Percentiles rank a stretch among this genome's conserved stretches.
phyloP scores from a whole-genome alignment of 2,329 filamentous ascomycete species.

The Diaporthe batatas region DNA sequence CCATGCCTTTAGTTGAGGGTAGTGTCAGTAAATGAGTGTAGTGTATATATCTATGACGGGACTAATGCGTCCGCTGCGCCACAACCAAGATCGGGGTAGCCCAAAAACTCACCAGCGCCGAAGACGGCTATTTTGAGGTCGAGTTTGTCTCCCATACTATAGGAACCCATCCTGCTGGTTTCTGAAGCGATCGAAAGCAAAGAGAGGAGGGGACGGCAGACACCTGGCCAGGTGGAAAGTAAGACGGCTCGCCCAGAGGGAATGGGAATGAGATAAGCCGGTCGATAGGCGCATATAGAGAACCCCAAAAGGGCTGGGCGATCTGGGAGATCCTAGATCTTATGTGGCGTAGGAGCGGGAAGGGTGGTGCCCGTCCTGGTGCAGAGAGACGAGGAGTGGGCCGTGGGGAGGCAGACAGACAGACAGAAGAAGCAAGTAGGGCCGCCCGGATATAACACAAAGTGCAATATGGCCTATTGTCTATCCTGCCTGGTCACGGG shows the following conservation, averaged over 20 bases:
- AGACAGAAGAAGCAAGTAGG: not conserved
- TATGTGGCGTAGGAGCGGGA: conserved; percentile 26
- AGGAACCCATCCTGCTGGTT: conserved; percentile 27
- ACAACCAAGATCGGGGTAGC: not conserved
- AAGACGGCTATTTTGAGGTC: conserved; percentile 52
- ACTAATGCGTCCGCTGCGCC: not conserved
- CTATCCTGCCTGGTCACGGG: not conserved
- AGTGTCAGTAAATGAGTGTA: conserved; percentile 8
- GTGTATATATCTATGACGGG: not conserved
- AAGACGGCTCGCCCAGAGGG: conserved; percentile 5
- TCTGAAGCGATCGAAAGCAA: not conserved
- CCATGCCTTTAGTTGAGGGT: conserved; percentile 72
- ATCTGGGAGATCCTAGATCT: conserved; percentile 28
- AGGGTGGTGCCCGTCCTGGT: not conserved
- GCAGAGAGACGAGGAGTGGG: conserved; percentile 4
- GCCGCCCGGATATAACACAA: conserved; percentile 6
- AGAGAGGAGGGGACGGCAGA: not conserved
- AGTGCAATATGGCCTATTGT: not conserved
- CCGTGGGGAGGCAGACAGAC: not conserved
- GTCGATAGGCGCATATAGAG: conserved; percentile 4
- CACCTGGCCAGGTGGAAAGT: not conserved
- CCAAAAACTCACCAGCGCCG: conserved; percentile 49
- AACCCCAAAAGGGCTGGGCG: not conserved
- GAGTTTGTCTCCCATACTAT: conserved; percentile 27
- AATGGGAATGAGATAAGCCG: conserved; percentile 17